Percentiles rank a stretch among this genome's conserved stretches.
phyloP scores from a whole-genome alignment of 2,329 filamentous ascomycete species.

The Parafenestella ontariensis region DNA sequence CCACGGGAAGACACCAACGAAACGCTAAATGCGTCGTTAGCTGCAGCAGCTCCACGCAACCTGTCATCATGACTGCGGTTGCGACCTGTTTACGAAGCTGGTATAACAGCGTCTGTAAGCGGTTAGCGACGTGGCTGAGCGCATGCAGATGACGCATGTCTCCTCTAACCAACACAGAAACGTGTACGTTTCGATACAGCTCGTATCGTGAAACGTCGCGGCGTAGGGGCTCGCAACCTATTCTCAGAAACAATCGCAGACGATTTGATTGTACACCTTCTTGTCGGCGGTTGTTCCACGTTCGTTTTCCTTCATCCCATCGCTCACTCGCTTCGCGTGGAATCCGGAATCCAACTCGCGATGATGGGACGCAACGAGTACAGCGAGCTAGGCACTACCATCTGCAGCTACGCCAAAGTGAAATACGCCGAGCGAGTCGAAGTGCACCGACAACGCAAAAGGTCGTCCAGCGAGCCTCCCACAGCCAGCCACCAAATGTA shows the following conservation, averaged over 20 bases:
- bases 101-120: conserved; percentile 1
- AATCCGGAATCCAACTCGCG: not conserved
- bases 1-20: not conserved
- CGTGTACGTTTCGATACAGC: conserved; percentile 6
- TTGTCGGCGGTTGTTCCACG: not conserved
- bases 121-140: conserved; percentile 16
- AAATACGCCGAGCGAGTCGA: conserved; percentile 18
- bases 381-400: conserved; percentile 10
- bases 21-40: not conserved
- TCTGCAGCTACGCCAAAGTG: conserved; percentile 17
- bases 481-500: conserved; percentile 1
- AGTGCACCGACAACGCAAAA: conserved; percentile 9
- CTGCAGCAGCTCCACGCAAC: not conserved
- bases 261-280: too few relatives aligned
- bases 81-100: not conserved
- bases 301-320: conserved; percentile 3
- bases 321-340: conserved; percentile 8
- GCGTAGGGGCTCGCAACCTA: not conserved
- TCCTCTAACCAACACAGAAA: conserved; percentile 6
- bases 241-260: not conserved
- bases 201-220: conserved; percentile 17
- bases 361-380: conserved; percentile 16
- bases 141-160: conserved; percentile 13
- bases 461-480: conserved; percentile 14
- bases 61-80: not conserved